Evolutionary conservation across 1,284 basidiomycete species (phyloP).

Genomic region (Leccinum subspadiceum): DNA sequence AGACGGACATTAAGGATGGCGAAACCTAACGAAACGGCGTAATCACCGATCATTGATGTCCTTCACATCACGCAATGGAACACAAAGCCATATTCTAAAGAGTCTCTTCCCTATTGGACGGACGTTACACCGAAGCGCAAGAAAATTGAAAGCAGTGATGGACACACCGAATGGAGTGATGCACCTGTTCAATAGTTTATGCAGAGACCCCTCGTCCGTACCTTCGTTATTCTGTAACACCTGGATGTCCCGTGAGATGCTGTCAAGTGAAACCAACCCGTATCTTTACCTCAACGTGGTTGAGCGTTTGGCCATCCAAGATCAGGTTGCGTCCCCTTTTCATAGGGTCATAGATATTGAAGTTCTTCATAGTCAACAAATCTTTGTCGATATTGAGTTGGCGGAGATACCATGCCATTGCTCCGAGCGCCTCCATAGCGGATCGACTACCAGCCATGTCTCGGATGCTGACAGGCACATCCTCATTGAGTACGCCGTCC

Average conservation of each 20-base stretch:
- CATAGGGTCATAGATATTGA: conserved; percentile 96
- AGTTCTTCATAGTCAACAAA: conserved; percentile 90
- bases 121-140: conserved; percentile 14
- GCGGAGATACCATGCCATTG: conserved; percentile 91
- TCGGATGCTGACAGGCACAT: conserved; percentile 74
- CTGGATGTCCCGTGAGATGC: conserved; percentile 37
- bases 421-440: conserved; percentile 83
- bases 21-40: conserved; percentile 9
- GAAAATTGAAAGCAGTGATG: conserved; percentile 7
- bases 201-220: conserved; percentile 82
- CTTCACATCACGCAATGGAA: conserved; percentile 75
- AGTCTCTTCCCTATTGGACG: conserved; percentile 72
- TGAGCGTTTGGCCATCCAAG: conserved; percentile 90
- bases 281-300: conserved; percentile 78
- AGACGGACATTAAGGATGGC: conserved; percentile 16
- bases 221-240: conserved; percentile 91
- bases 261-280: background rate
- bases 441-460: conserved; percentile 63
- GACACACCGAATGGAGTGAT: conserved; percentile 82
- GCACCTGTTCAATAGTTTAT: conserved; percentile 82
- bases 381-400: conserved; percentile 94
- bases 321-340: conserved; percentile 79
- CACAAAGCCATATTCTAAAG: conserved; percentile 92
- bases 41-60: conserved; percentile 85
- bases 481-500: conserved; percentile 40